A percentile compares a stretch with the other conserved stretches of the same genome.
These are phyloP conservation scores for Grosmannia serpens DNA, from an alignment of 2,329 filamentous ascomycete species.

Conservation along the genomic window DNA sequence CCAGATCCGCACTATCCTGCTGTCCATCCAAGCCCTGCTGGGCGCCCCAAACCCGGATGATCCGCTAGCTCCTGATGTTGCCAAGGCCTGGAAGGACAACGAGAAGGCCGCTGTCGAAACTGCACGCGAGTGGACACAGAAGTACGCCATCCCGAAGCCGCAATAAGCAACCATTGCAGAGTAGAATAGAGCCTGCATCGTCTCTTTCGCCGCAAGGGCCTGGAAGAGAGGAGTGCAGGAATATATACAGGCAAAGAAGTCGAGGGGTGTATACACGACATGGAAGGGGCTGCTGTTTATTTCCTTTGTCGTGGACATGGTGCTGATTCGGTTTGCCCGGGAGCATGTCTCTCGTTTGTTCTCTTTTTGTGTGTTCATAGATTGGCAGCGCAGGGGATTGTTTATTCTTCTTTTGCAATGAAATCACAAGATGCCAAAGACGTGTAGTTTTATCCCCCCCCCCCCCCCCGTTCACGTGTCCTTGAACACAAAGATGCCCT, in stretches of 20 bases:
- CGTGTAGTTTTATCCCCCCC: not conserved
- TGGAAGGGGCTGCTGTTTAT: too few relatives aligned
- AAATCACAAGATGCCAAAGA: not conserved
- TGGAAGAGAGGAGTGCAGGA: too few relatives aligned
- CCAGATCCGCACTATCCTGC: conserved; percentile 95
- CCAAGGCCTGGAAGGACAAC: conserved; percentile 96
- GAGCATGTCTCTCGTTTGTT: too few relatives aligned
- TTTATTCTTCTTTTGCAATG: not conserved
- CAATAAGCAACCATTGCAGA: not conserved
- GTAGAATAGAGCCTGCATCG: too few relatives aligned
- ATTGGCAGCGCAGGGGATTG: not conserved
- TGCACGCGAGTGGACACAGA: conserved; percentile 81
- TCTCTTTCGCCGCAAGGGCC: too few relatives aligned
- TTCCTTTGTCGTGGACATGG: too few relatives aligned
- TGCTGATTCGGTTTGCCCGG: too few relatives aligned
- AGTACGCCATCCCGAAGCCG: conserved; percentile 54
- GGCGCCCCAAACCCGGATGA: conserved; percentile 97
- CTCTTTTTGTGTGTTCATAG: not conserved
- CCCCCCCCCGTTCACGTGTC: conserved; percentile 32
- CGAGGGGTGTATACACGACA: too few relatives aligned
- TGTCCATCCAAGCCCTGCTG: conserved; percentile 93
- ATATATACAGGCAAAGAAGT: too few relatives aligned
- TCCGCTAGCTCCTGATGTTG: conserved; percentile 94
- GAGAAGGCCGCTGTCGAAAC: conserved; percentile 86
- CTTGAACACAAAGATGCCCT: conserved; percentile 77